Base-by-base conservation (phyloP, 257 asterid genomes). In the Solanum ossicruentum region DNA sequence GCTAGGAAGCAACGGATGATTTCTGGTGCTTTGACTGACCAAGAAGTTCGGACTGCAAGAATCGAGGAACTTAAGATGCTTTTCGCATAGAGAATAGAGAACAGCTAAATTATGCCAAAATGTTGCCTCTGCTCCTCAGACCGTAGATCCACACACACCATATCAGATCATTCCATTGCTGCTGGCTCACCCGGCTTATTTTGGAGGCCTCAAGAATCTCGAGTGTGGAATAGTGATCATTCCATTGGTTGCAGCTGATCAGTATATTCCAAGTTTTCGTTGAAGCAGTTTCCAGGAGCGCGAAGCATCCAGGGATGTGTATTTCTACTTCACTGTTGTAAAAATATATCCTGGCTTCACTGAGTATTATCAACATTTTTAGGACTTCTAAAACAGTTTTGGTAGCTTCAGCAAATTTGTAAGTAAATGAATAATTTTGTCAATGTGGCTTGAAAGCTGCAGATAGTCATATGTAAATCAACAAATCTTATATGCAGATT, bases 31-130 rank as follows among this genome's bases (percentile, higher is more conserved):
- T 90, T 96, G 82, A 95, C 98, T 18, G 98, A 93, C 84, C 98
- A 94, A 88, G 98, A 96, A 96, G 97, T 95, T 81, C 94, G 99
- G 88, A 90, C 91, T 78, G 98, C 99, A 41, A 97, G 98, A 71
- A 84, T 96, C 12, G 98, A 93, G 89, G 97, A 95, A 90, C 98
- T 96, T 79, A 95, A 93, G 90, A 93, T 96, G 98, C 97, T 96
- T 91, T 95, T 94, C 86, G 91, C 98, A 5, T 96, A 89, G 91
- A 84, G 83, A 84, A 57, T n/a, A 12, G 36, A 1, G 26, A 66
- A 41, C 72, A 43, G 32, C 83, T 17, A 71, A 43, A 69, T 49
- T 10, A 26, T 79, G 32, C 54, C 66, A 54, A 73, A 87, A 79
- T 75, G 8, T 80, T 49, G 55, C 49, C 84, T 43, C 67, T 49